Conservation (phyloP, 352 stramenopile species). For the Globisporangium polare region DNA sequence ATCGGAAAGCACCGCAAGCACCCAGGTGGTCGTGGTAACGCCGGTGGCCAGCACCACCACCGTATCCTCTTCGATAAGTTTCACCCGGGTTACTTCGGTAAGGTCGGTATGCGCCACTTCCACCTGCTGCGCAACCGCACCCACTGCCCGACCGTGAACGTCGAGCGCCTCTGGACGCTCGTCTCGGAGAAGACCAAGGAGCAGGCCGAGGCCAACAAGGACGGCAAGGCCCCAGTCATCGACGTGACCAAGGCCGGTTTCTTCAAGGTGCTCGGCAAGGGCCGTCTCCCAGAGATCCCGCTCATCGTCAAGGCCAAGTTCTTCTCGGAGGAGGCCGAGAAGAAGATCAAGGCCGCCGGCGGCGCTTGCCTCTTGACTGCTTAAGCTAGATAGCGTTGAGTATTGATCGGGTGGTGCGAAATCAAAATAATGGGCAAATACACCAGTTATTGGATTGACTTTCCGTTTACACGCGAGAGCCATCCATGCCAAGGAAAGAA, state of each 20-base stretch:
- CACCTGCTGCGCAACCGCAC: slow-evolving; percentile 96
- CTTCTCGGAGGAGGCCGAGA: slow-evolving; percentile 99
- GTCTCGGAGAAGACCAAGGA: slow-evolving; percentile 98
- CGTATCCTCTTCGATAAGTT: slow-evolving; percentile 99
- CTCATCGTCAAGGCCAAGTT: slow-evolving; percentile 99
- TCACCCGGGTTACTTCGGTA: slow-evolving; percentile 99
- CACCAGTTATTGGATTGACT: slow-evolving; percentile 31
- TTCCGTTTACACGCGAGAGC: background rate
- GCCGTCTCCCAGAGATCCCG: slow-evolving; percentile 94
- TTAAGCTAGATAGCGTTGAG: slow-evolving; percentile 78
- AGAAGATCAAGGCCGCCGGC: slow-evolving; percentile 99
- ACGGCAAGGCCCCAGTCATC: slow-evolving; percentile 98
- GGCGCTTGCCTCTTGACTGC: slow-evolving; percentile 97
- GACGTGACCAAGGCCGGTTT: slow-evolving; percentile 96
- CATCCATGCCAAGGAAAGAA: slow-evolving; percentile 7
- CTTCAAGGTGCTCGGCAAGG: slow-evolving; percentile 99
- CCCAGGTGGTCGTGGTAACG: slow-evolving; percentile 99
- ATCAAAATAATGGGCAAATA: slow-evolving; percentile 75
- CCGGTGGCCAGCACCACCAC: slow-evolving; percentile 99
- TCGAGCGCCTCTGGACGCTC: slow-evolving; percentile 99
- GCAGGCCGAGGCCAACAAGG: slow-evolving; percentile 91
- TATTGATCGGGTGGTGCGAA: slow-evolving; percentile 72
- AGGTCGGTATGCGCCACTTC: slow-evolving; percentile 99
- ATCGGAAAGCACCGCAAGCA: slow-evolving; percentile 99
- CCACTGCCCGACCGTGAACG: slow-evolving; percentile 98